Base-by-base conservation (phyloP, 805 yeast genomes). In the Ogataea kodamae region DNA sequence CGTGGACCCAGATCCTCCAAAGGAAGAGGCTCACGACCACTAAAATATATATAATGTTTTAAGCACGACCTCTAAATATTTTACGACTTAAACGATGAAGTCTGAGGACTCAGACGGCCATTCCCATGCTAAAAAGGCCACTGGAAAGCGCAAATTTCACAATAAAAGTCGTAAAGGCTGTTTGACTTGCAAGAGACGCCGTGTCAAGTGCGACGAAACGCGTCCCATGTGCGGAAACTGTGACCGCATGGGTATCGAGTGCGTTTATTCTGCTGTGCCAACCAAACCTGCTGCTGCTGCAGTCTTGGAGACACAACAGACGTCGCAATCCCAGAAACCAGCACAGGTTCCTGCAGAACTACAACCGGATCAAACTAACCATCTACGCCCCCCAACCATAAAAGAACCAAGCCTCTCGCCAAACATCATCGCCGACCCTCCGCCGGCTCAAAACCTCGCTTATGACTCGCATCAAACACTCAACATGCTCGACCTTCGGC, bases 1-100 rank as follows among this genome's bases (percentile, higher is more conserved):
- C 30, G 96, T 92, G 43, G 94, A 90, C 52, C 98, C 98, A 9
- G 98, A 92, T 57, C 88, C 84, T 30, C 86, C 82, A 45, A 78
- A 76, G 65, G n/a, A n/a, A n/a, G 95, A 89, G 65, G 96, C 86
- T 50, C 97, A 90, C 58, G 95, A 66, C 35, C 96, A 88, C 63
- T 78, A 33, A 30, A 22, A 30, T 17, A 30, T 19, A 29, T 33
- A 16, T 33, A 30, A 28, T 25, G 28, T 28, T 14, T 12, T 26
- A 24, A 25, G 35, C 39, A 23, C 26, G 25, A 22, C 18, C 18
- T 25, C 17, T 17, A 30, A 36, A 30, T 30, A 30, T 36, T 30
- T 30, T 27, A 36, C 33, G 35, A 26, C 28, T 32, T 30, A 29
- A 21, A 30, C 40, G 34, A 35, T 35, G 37, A 27, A 28, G n/a